Percentiles rank a stretch among this genome's conserved stretches.
Evolutionary conservation across 257 asterid species (phyloP).

Genomic region (Gentiana dahurica): DNA sequence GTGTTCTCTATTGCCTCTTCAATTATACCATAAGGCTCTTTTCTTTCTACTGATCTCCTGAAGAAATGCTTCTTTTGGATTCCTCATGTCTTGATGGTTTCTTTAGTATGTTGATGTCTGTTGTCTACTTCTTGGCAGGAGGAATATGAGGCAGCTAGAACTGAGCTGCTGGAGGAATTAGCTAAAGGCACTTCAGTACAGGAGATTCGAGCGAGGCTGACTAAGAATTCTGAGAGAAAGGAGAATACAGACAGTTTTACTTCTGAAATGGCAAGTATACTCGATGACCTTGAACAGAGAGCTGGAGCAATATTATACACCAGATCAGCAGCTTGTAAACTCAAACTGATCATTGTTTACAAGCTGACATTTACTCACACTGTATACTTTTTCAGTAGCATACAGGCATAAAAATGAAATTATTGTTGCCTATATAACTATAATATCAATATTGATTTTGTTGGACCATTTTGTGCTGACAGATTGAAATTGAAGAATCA

Average conservation of each 20-base stretch:
- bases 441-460: not conserved
- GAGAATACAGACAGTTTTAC: slow-evolving; percentile 30
- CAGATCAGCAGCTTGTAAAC: slow-evolving; percentile 67
- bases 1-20: slow-evolving; percentile 12
- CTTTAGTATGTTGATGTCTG: not conserved
- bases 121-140: slow-evolving; percentile 25
- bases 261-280: slow-evolving; percentile 44
- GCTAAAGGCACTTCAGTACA: slow-evolving; percentile 59
- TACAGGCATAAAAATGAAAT: not conserved
- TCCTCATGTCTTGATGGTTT: too few species aligned
- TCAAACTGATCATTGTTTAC: slow-evolving; percentile 10
- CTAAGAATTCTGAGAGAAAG: slow-evolving; percentile 32
- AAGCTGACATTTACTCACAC: too few species aligned
- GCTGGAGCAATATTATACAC: slow-evolving; percentile 83
- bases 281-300: slow-evolving; percentile 74
- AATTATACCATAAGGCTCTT: not conserved
- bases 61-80: too few species aligned
- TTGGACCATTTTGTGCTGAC: slow-evolving; percentile 15
- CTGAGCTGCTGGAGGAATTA: slow-evolving; percentile 75
- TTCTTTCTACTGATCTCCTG: too few species aligned
- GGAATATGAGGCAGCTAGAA: slow-evolving; percentile 94
- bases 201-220: slow-evolving; percentile 63
- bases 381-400: not conserved
- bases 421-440: not conserved
- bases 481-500: slow-evolving; percentile 89